Conservation (phyloP, 1,284 basidiomycete species). For the Ustilago sp. region DNA sequence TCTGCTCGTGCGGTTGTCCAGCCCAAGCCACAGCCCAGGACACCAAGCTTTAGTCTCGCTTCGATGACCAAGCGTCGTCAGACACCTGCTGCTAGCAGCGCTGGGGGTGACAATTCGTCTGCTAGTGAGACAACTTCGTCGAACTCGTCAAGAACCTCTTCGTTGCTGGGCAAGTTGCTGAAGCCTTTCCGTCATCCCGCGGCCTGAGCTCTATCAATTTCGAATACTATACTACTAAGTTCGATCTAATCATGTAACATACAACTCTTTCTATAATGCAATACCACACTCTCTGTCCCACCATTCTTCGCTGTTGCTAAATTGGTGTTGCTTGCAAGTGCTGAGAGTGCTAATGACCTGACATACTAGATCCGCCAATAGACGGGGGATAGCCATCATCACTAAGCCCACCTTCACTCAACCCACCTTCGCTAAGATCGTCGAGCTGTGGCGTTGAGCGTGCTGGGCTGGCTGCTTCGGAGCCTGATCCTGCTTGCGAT, state of each 20-base stretch:
- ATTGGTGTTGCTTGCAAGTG: neutral
- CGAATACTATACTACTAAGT: neutral
- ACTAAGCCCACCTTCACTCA: conserved; percentile 35
- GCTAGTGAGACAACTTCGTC: neutral
- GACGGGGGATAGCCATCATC: conserved; percentile 29
- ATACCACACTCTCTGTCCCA: neutral
- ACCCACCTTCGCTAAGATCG: conserved; percentile 21
- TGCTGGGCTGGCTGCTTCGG: neutral
- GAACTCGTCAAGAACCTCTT: neutral
- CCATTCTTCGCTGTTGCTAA: conserved; percentile 1
- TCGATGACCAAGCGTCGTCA: conserved; percentile 4
- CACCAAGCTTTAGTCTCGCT: neutral
- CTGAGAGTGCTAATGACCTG: conserved; percentile 12
- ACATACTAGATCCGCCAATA: conserved; percentile 15
- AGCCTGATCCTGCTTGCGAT: neutral
- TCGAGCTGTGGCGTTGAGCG: conserved; percentile 7
- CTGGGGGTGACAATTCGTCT: neutral
- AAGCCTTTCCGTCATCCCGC: conserved; percentile 1
- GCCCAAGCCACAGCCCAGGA: neutral
- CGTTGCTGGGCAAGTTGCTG: neutral
- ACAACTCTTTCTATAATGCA: conserved; percentile 5
- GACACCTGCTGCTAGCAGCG: neutral
- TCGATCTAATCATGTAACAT: neutral
- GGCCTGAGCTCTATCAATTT: neutral
- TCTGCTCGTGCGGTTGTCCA: neutral